These are phyloP conservation scores for Candida sp. DNA, from an alignment of 1,139 yeast species.

Conservation along the genomic window DNA sequence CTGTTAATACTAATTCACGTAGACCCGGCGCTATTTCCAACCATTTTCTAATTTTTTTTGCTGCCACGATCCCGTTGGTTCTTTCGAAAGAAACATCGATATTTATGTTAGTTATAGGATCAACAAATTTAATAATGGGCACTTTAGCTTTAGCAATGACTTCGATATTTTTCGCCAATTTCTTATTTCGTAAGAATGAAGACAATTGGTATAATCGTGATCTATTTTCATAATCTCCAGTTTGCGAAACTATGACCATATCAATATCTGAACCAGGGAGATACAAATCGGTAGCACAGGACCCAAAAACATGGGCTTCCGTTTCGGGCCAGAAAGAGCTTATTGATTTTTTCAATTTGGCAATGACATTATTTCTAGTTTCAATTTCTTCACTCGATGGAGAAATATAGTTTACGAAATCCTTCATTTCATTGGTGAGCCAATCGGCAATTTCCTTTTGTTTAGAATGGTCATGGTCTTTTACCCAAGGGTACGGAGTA, in stretches of 20 bases:
- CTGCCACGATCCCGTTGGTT: constrained; percentile 83
- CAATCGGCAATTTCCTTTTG: constrained; percentile 81
- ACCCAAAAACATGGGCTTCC: constrained; percentile 86
- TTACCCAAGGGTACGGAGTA: constrained; percentile 74
- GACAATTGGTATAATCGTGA: constrained; percentile 73
- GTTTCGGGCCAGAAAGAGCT: constrained; percentile 74
- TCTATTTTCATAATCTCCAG: constrained; percentile 65
- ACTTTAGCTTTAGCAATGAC: constrained; percentile 93
- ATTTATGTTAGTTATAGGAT: constrained; percentile 66
- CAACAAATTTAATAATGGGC: constrained; percentile 92
- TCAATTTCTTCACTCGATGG: constrained; percentile 78
- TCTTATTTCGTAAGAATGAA: constrained; percentile 58
- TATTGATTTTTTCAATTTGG: constrained; percentile 56
- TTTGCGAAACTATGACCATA: constrained; percentile 74
- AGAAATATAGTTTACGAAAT: constrained; percentile 82
- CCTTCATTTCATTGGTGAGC: constrained; percentile 84
- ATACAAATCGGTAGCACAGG: constrained; percentile 91
- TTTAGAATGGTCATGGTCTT: constrained; percentile 68
- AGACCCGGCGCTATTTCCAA: constrained; percentile 70
- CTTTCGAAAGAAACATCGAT: constrained; percentile 93
- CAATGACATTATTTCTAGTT: constrained; percentile 65
- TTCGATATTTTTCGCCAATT: constrained; percentile 71
- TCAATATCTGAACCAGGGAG: constrained; percentile 97
- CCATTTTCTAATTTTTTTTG: constrained; percentile 78
- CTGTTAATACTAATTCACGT: constrained; percentile 77